Conservation (phyloP, 2,329 filamentous ascomycete species). For the Cercospora sojina region DNA sequence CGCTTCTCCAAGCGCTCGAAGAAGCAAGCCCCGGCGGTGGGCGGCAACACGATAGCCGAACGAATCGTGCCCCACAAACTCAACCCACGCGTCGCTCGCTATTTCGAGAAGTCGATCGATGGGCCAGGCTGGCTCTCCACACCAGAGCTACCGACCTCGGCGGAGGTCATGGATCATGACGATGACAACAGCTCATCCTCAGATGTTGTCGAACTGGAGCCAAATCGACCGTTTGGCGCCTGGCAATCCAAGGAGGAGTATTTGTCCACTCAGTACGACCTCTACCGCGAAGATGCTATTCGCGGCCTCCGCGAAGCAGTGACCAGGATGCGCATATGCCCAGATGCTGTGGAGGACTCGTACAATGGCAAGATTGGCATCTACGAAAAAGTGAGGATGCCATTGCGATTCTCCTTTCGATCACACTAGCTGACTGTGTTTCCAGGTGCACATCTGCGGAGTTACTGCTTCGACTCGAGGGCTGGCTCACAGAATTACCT, state of each 20-base stretch:
- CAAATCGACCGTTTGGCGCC: slow-evolving; percentile 56
- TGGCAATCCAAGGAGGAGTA: slow-evolving; percentile 66
- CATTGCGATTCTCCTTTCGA: neutral
- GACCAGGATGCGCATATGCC: slow-evolving; percentile 52
- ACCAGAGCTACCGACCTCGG: slow-evolving; percentile 56
- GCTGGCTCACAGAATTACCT: slow-evolving; percentile 65
- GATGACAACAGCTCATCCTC: slow-evolving; percentile 18
- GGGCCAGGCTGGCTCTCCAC: slow-evolving; percentile 35
- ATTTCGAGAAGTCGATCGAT: slow-evolving; percentile 24
- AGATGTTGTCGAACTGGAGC: slow-evolving; percentile 21
- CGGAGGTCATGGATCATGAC: slow-evolving; percentile 50
- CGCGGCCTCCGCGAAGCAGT: slow-evolving; percentile 69
- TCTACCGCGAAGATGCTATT: slow-evolving; percentile 73
- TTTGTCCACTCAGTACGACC: slow-evolving; percentile 68
- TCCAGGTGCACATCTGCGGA: slow-evolving; percentile 64
- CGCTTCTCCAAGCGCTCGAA: slow-evolving; percentile 29
- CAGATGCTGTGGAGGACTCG: slow-evolving; percentile 56
- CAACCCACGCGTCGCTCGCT: slow-evolving; percentile 32
- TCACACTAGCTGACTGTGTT: slow-evolving; percentile 20
- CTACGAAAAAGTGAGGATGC: slow-evolving; percentile 63
- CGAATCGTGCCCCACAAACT: slow-evolving; percentile 29
- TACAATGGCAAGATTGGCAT: slow-evolving; percentile 51
- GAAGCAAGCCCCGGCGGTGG: neutral
- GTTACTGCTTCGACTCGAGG: slow-evolving; percentile 64
- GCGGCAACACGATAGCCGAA: slow-evolving; percentile 17